Base-by-base conservation (phyloP, 495 filamentous ascomycete species). In the Sordaria brevicollis region DNA sequence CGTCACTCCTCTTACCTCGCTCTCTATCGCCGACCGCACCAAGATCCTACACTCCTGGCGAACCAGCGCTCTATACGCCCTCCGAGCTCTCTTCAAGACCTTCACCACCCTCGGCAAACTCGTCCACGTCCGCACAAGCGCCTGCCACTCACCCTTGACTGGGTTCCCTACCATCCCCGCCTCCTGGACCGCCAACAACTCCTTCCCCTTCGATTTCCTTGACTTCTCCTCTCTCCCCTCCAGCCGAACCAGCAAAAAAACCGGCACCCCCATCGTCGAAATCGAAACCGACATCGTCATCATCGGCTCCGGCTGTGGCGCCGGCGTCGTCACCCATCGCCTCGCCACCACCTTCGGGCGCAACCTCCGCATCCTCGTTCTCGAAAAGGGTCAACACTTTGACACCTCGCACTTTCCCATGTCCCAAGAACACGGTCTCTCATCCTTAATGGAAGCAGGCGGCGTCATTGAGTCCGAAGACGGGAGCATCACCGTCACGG, bases 241-340 rank as follows among this genome's bases (percentile, higher is more conserved):
- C 1, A 2, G 7, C 17, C n/a, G n/a, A n/a, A n/a, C 39, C 39
- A 9, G n/a, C n/a, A 21, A 4, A n/a, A 49, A 49, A 1, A 10
- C 66, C 34, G 76, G 76, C 25, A 73, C 71, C n/a, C n/a, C n/a
- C n/a, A n/a, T n/a, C n/a, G 79, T 75, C 69, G 85, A 81, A 1
- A 76, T 97, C 66, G 89, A 94, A 39, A 89, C 89, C 5, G 94
- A 97, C 76, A 88, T 96, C 1, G 88, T 96, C 15, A 88, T 97
- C 70, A 85, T 97, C 6, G 94, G 94, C 1, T 93, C 91, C 66
- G 94, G 94, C 19, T 94, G 91, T 73, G 94, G 94, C 66, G 93
- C 91, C n/a, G 92, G 84, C 1, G 93, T 97, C 1, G 86, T 85
- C 34, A 93, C 94, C 8, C 93, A 93, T 79, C 90, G 89, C 35